Percentiles rank a stretch among this genome's conserved stretches.
Evolutionary conservation across 108 stramenopile genomes (phyloP).

Genomic region (Schizochytrium sp.): DNA sequence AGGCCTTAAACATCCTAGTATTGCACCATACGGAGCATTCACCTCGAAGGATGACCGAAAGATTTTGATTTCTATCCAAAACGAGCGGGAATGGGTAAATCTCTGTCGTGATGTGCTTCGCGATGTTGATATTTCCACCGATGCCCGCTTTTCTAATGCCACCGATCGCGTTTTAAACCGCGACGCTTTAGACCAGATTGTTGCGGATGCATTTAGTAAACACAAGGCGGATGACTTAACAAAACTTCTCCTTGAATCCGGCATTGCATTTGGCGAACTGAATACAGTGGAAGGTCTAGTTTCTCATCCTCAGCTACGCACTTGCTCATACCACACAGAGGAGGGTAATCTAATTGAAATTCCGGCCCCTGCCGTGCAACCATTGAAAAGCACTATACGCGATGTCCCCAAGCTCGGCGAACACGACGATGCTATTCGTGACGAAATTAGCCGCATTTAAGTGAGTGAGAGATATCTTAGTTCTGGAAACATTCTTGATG

Average conservation of each 20-base stretch:
- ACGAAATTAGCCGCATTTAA: not conserved
- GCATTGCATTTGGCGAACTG: slow-evolving; percentile 52
- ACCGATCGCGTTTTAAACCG: slow-evolving; percentile 36
- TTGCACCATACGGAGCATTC: slow-evolving; percentile 51
- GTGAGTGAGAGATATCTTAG: not conserved
- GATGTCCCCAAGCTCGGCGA: slow-evolving; percentile 47
- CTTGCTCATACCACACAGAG: slow-evolving; percentile 13
- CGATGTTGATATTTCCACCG: not conserved
- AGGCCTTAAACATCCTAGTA: slow-evolving; percentile 40
- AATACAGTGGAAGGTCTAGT: slow-evolving; percentile 49
- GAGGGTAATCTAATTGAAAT: not conserved
- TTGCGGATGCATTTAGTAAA: not conserved
- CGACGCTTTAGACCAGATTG: slow-evolving; percentile 24
- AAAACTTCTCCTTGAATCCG: not conserved
- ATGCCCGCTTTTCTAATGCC: not conserved
- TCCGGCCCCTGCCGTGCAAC: slow-evolving; percentile 41
- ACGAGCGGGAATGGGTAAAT: slow-evolving; percentile 54
- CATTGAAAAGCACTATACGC: not conserved
- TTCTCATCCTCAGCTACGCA: slow-evolving; percentile 25
- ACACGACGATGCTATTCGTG: slow-evolving; percentile 26
- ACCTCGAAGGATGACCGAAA: not conserved
- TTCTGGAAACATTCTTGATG: too few species aligned
- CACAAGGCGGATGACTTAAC: slow-evolving; percentile 29
- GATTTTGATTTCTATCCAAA: slow-evolving; percentile 47
- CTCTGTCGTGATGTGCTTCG: slow-evolving; percentile 48